Evolutionary conservation across 2,329 filamentous ascomycete species (phyloP), one percentile per base, ranked within the genome.

Genomic region (Helicocarpus griseus): DNA sequence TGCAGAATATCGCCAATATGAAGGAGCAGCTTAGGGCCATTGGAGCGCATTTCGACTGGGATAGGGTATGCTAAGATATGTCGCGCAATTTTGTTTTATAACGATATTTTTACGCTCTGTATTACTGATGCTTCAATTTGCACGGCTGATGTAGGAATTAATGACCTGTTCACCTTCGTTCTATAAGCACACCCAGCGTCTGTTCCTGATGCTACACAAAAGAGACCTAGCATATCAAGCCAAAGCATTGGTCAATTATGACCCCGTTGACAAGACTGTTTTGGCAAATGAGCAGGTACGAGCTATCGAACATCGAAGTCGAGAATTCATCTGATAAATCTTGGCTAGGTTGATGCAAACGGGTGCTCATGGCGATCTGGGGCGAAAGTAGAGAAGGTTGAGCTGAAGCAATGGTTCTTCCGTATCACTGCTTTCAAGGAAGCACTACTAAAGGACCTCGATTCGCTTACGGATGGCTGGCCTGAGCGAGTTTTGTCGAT

Each of bases 331-430:
- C 44, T 49, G 28, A 29, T 46, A 22, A 33, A 56, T 9, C 57
- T 40, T 40, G 33, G 17, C 35, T 33, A 70, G 67, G 88, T 95
- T n/a, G 87, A 94, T 64, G 78, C 85, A 47, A 85, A 88, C 62
- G 89, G 89, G 29, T 81, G 76, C 60, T 95, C 89, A 1, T 95
- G 89, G 89, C 80, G 89, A 52, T 93, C 87, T 1, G 89, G 89
- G 8, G 89, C 87, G 47, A 83, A 86, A 64, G 88, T 94, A 17
- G 85, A 93, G 68, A 86, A 89, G 70, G 75, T 81, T 53, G 80
- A 80, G 58, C 73, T 94, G 45, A 88, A 86, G 69, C 89, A 95
- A 67, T 95, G 89, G 89, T 95, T 94, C 65, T 80, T 95, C 57
- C 83, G 82, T 56, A 94, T 93, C 61, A 91, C 88, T 3, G 79